Evolutionary conservation across 768 basidiomycete species (phyloP).

Genomic region (Macrolepiota dolichaula): DNA sequence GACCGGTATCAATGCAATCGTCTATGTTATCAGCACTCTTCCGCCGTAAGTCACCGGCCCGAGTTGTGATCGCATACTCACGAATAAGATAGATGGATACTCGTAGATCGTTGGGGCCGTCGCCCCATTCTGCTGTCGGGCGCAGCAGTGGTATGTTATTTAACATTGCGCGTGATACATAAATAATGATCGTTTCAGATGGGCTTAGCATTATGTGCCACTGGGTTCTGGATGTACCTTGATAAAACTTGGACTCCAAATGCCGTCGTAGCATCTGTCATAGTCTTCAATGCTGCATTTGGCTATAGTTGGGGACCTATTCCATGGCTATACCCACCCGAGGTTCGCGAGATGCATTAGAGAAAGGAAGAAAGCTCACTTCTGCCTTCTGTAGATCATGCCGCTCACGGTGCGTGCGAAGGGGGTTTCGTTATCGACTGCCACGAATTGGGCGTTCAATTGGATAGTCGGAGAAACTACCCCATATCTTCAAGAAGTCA

Average conservation of each 20-base stretch:
- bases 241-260: conserved; percentile 76
- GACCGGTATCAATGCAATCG: conserved; percentile 85
- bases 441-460: conserved; percentile 82
- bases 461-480: conserved; percentile 83
- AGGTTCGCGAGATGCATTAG: conserved; percentile 35
- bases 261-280: conserved; percentile 82
- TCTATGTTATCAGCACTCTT: conserved; percentile 70
- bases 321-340: conserved; percentile 78
- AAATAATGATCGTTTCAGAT: conserved; percentile 46
- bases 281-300: conserved; percentile 89
- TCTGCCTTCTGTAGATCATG: conserved; percentile 54
- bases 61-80: neutral
- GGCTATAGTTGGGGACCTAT: conserved; percentile 86
- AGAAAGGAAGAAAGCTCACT: neutral
- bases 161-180: neutral
- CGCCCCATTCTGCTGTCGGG: conserved; percentile 79
- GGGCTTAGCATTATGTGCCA: conserved; percentile 68
- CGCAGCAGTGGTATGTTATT: conserved; percentile 57
- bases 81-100: conserved; percentile 63
- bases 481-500: conserved; percentile 79
- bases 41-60: conserved; percentile 54
- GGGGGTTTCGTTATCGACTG: conserved; percentile 87
- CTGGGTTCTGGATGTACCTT: conserved; percentile 88
- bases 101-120: conserved; percentile 85
- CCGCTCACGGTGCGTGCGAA: conserved; percentile 82